phyloP scores from a whole-genome alignment of 2,329 filamentous ascomycete species.

The Penicillium paneum region DNA sequence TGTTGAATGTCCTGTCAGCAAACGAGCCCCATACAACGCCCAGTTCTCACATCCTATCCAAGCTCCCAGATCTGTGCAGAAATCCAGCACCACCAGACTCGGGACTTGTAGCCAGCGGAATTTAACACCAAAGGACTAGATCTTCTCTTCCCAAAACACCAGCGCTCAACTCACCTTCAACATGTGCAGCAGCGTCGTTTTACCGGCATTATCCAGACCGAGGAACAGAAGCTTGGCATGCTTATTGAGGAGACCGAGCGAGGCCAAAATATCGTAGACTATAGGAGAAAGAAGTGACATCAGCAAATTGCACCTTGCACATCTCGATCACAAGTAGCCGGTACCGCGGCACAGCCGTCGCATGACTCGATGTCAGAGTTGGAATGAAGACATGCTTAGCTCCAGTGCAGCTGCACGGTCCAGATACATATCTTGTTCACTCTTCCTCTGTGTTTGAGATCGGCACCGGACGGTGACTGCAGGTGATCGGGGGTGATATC shows the following conservation, averaged over 20 bases:
- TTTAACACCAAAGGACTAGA: neutral
- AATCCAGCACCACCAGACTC: neutral
- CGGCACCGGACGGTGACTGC: neutral
- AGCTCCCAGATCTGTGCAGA: neutral
- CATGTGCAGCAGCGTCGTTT: constrained; percentile 93
- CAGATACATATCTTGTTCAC: neutral
- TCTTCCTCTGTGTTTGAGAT: neutral
- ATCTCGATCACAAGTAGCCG: constrained; percentile 12
- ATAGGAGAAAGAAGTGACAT: constrained; percentile 17
- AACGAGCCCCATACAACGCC: neutral
- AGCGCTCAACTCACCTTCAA: constrained; percentile 66
- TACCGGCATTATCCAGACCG: constrained; percentile 89
- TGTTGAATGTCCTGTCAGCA: constrained; percentile 34
- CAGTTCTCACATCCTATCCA: neutral
- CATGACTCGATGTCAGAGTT: neutral
- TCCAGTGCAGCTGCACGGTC: neutral
- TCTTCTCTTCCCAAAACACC: neutral
- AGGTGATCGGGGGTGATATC: constrained; percentile 5
- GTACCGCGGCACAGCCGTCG: constrained; percentile 10
- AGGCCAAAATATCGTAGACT: constrained; percentile 90
- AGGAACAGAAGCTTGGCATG: constrained; percentile 93
- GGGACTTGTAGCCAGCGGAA: neutral
- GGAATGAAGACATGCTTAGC: neutral
- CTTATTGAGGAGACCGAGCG: constrained; percentile 87
- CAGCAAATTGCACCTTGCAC: constrained; percentile 3